Evolutionary conservation across 139 green algal species (phyloP), one percentile per base, ranked within the genome.

Genomic region (Chlorella sp.): DNA sequence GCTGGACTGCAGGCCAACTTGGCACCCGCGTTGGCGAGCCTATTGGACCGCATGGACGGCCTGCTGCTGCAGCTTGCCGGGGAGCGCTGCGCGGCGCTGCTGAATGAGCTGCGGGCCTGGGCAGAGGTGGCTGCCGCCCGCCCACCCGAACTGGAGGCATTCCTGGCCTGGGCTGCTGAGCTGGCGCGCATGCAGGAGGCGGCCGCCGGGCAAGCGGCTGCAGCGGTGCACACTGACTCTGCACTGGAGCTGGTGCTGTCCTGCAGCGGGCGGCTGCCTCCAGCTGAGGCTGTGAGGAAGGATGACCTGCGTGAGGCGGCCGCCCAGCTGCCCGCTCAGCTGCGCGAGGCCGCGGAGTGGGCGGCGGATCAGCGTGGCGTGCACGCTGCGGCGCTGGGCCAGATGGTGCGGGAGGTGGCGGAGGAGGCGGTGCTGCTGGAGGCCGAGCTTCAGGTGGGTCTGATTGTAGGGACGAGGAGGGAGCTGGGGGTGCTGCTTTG

Each of bases 51-150:
- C 28, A 17, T 51, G 20, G 17, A 16, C 7, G 62, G 39, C 12
- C 78, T 83, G 78, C 78, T 83, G 62, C 39, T 74, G 63, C n/a
- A 51, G 78, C 78, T 83, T 63, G 62, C 28, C 15, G 63, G 78
- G n/a, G 78, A 62, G 62, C n/a, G 28, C n/a, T 83, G 78, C 78
- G 0, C 39, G 0, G 39, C 13, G 21, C 34, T 65, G 78, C n/a
- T 74, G 6, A 20, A 32, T 4, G 39, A 83, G 63, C 62, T 83
- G 78, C 5, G 38, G 2, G n/a, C 21, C 39, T 74, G 78, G 63
- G 28, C 21, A 4, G 78, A 74, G 39, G 78, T 83, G 28, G 39
- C 28, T 28, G 78, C 28, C 6, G 78, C 57, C 16, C 78, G 78
- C 11, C 78, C 78, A 1, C n/a, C 15, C 12, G 78, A 65, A 12